Percentiles rank a stretch among this genome's conserved stretches.
These are phyloP conservation scores for Leccinum subrobustum DNA, from an alignment of 1,284 basidiomycete genomes.

Conservation along the genomic window DNA sequence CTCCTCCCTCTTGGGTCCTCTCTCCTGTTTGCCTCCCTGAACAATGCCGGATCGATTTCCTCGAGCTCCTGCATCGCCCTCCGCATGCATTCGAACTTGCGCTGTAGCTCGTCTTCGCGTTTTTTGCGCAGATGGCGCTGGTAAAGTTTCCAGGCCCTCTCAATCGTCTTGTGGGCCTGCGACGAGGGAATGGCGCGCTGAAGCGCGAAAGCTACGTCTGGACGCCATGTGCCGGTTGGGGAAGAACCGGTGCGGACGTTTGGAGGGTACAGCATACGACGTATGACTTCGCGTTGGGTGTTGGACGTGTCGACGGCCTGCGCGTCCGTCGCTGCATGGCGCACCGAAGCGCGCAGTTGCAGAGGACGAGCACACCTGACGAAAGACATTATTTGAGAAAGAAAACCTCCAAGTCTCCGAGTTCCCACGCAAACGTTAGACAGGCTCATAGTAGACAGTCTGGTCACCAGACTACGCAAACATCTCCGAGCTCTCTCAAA, in stretches of 20 bases:
- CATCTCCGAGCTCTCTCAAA: slow-evolving; percentile 5
- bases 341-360: slow-evolving; percentile 38
- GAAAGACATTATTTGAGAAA: slow-evolving; percentile 21
- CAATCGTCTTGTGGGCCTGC: slow-evolving; percentile 93
- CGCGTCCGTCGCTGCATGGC: slow-evolving; percentile 34
- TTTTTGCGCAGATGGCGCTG: slow-evolving; percentile 71
- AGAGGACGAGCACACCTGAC: slow-evolving; percentile 22
- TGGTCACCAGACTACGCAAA: not conserved
- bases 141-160: slow-evolving; percentile 87
- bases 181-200: slow-evolving; percentile 76
- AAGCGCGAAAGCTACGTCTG: slow-evolving; percentile 67
- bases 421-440: slow-evolving; percentile 29
- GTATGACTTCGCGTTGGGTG: slow-evolving; percentile 69
- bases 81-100: slow-evolving; percentile 77
- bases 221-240: slow-evolving; percentile 81
- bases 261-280: slow-evolving; percentile 76
- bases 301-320: slow-evolving; percentile 41
- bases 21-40: slow-evolving; percentile 71
- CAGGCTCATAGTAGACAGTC: no score
- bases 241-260: slow-evolving; percentile 67
- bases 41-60: slow-evolving; percentile 63
- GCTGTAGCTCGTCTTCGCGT: slow-evolving; percentile 61
- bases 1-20: slow-evolving; percentile 72
- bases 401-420: not conserved
- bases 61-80: slow-evolving; percentile 80